These are phyloP conservation scores for Puccinia brachypodii DNA, from an alignment of 1,284 basidiomycete species.

Conservation along the genomic window DNA sequence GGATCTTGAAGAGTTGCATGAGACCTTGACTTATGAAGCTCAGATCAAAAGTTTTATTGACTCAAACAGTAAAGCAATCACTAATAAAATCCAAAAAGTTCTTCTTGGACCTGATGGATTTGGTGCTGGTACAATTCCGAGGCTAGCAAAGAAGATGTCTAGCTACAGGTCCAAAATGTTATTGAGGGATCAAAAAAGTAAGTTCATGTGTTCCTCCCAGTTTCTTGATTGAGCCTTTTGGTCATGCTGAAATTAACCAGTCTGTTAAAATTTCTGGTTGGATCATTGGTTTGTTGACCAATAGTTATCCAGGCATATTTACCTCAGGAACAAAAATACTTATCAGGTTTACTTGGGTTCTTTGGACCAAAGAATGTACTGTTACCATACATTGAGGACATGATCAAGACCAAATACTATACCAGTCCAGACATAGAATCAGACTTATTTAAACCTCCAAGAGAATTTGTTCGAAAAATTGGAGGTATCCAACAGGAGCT, in stretches of 20 bases:
- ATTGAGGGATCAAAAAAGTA: neutral
- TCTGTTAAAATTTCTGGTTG: no score
- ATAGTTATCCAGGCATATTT: neutral
- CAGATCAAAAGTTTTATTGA: no score
- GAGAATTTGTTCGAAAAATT: neutral
- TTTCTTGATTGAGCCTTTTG: no score
- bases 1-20: no score
- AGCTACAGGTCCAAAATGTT: neutral
- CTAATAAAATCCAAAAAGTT: neutral
- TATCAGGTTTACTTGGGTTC: neutral
- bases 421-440: no score
- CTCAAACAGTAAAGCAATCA: neutral
- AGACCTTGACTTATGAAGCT: no score
- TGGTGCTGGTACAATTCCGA: neutral
- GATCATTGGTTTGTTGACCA: neutral
- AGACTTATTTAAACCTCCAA: neutral
- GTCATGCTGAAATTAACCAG: no score
- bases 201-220: no score
- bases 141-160: neutral
- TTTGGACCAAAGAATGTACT: neutral
- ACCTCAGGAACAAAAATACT: neutral
- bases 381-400: neutral
- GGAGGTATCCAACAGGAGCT: neutral
- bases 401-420: no score
- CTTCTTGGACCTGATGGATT: neutral